Evolutionary conservation across 2,329 filamentous ascomycete genomes (phyloP).

Genomic region (Botrytis galanthina): DNA sequence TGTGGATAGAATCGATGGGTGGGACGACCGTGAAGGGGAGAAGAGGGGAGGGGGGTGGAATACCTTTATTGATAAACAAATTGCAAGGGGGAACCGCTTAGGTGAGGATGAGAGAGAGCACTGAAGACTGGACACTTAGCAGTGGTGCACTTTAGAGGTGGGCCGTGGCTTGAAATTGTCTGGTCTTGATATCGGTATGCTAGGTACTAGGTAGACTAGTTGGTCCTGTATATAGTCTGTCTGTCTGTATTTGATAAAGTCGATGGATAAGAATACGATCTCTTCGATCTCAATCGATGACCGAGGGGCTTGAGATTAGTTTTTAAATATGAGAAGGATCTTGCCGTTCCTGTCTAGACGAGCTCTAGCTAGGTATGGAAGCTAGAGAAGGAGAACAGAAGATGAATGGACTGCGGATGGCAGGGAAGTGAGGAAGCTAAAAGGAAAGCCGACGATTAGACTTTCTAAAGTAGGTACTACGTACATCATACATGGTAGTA

Average conservation of each 20-base stretch:
- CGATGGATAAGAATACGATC: slow-evolving; percentile 15
- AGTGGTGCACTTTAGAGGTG: background rate
- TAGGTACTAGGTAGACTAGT: background rate
- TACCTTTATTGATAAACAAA: slow-evolving; percentile 11
- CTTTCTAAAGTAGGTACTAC: background rate
- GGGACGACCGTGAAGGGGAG: slow-evolving; percentile 1
- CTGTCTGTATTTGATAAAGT: background rate
- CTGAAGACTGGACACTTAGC: background rate
- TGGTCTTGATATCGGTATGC: background rate
- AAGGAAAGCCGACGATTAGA: background rate
- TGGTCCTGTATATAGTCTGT: background rate
- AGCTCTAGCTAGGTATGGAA: slow-evolving; percentile 8
- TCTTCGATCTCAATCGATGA: background rate
- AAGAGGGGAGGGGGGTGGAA: slow-evolving; percentile 8
- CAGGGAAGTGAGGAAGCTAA: background rate
- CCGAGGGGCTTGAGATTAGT: background rate
- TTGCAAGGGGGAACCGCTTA: background rate
- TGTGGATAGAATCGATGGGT: slow-evolving; percentile 24
- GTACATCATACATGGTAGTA: background rate
- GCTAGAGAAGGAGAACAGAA: slow-evolving; percentile 3
- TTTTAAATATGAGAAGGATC: slow-evolving; percentile 4
- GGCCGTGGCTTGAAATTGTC: background rate
- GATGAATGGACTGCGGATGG: slow-evolving; percentile 3
- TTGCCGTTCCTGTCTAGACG: background rate
- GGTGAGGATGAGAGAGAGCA: background rate